A percentile compares a stretch with the other conserved stretches of the same genome.
Evolutionary conservation across 768 basidiomycete genomes (phyloP).

Genomic region (Pisolithus microcarpus): DNA sequence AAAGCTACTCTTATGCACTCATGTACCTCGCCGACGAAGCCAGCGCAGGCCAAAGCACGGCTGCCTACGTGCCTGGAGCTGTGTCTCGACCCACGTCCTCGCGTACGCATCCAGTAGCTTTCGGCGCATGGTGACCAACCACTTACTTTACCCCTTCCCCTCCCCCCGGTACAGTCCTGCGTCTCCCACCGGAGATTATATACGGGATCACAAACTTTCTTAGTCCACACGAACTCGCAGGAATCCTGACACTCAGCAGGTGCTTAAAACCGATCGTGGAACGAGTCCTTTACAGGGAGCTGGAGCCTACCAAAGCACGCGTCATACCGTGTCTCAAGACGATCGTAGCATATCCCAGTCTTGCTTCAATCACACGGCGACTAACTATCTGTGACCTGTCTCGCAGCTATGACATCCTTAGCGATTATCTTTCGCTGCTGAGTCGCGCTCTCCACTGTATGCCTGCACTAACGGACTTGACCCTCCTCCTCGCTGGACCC

Average conservation of each 20-base stretch:
- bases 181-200: conserved; percentile 7
- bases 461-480: conserved; percentile 18
- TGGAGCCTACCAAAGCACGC: not conserved
- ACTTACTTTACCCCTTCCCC: not conserved
- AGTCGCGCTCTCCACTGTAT: conserved; percentile 15
- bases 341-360: conserved; percentile 3
- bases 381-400: conserved; percentile 4
- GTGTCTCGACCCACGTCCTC: not conserved
- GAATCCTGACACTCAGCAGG: not conserved
- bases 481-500: conserved; percentile 17
- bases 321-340: conserved; percentile 9
- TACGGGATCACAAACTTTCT: conserved; percentile 5
- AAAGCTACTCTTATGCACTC: conserved; percentile 3
- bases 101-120: not conserved
- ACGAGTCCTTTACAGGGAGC: conserved; percentile 5
- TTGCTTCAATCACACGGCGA: conserved; percentile 7
- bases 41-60: not conserved
- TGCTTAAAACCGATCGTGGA: conserved; percentile 5
- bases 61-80: not conserved
- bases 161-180: not conserved
- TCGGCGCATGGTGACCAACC: not conserved
- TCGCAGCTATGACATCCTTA: not conserved
- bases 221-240: conserved; percentile 2
- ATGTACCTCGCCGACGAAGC: conserved; percentile 2
- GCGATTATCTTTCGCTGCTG: conserved; percentile 9